A percentile compares a stretch with the other conserved stretches of the same genome.
phyloP scores from a whole-genome alignment of 2,329 filamentous ascomycete species.

The Cryphonectria carpinicola region DNA sequence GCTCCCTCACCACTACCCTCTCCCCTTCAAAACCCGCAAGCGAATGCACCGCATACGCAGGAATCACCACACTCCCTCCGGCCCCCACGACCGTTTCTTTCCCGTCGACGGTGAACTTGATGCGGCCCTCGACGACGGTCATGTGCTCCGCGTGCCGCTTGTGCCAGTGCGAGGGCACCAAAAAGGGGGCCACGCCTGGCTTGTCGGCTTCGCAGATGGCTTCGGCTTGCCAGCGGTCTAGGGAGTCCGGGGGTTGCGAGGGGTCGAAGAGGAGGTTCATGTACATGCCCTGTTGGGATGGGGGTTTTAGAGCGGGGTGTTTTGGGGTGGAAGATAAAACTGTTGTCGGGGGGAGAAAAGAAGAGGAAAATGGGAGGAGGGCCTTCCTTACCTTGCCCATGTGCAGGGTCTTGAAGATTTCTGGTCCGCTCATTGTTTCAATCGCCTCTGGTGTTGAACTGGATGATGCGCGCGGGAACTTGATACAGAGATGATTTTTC shows the following conservation, averaged over 20 bases:
- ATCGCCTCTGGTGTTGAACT: background rate
- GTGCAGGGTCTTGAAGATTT: conserved; percentile 9
- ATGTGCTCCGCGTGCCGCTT: conserved; percentile 9
- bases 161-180: conserved; percentile 20
- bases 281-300: background rate
- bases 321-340: background rate
- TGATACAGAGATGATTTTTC: background rate
- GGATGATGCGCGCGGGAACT: background rate
- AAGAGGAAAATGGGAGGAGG: too few relatives aligned
- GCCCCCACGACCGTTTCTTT: background rate
- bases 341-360: too few relatives aligned
- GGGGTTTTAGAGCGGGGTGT: background rate
- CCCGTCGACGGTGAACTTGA: conserved; percentile 13
- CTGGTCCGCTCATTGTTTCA: background rate
- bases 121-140: conserved; percentile 15
- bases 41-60: background rate
- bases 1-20: conserved; percentile 17
- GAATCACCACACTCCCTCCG: conserved; percentile 8
- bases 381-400: conserved; percentile 19
- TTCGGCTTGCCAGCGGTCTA: conserved; percentile 10
- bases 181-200: conserved; percentile 1
- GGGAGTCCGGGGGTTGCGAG: background rate
- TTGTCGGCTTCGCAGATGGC: conserved; percentile 6
- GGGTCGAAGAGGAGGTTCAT: conserved; percentile 13
- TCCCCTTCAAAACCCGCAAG: conserved; percentile 13